Conservation (phyloP, 1,284 basidiomycete genomes). For the Xerocomus amazonicus region DNA sequence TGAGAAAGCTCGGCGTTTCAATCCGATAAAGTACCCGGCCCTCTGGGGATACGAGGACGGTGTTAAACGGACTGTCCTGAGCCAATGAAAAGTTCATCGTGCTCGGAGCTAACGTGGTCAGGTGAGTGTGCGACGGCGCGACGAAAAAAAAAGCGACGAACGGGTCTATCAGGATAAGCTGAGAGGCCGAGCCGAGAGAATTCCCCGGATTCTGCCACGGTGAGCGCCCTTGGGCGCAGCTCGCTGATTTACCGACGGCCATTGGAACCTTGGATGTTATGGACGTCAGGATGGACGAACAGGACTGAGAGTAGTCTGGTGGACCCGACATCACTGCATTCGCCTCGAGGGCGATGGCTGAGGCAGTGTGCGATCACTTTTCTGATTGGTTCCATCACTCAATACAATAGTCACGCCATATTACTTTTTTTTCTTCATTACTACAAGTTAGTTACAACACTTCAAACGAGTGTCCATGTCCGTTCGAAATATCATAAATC, state of each 20-base stretch:
- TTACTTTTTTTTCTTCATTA: neutral
- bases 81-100: conserved; percentile 33
- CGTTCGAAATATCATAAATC: neutral
- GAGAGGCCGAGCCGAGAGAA: conserved; percentile 31
- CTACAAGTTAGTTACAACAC: neutral
- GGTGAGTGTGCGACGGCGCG: conserved; percentile 2
- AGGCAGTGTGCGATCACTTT: conserved; percentile 27
- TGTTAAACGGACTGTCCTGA: conserved; percentile 33
- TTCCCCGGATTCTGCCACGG: conserved; percentile 33
- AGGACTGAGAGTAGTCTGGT: neutral
- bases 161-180: conserved; percentile 12
- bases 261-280: neutral
- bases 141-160: neutral
- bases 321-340: conserved; percentile 17
- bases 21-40: conserved; percentile 30
- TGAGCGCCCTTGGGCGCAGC: conserved; percentile 22
- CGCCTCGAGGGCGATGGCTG: conserved; percentile 10
- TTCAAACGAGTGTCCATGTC: neutral
- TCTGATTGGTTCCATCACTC: conserved; percentile 27
- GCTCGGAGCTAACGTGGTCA: neutral
- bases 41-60: conserved; percentile 29
- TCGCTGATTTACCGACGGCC: conserved; percentile 2
- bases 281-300: conserved; percentile 4
- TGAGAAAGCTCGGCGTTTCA: conserved; percentile 22
- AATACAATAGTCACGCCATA: neutral